Evolutionary conservation across 2,329 filamentous ascomycete species (phyloP), one percentile per base, ranked within the genome.

Genomic region (Fusarium neocosmosporiellum): DNA sequence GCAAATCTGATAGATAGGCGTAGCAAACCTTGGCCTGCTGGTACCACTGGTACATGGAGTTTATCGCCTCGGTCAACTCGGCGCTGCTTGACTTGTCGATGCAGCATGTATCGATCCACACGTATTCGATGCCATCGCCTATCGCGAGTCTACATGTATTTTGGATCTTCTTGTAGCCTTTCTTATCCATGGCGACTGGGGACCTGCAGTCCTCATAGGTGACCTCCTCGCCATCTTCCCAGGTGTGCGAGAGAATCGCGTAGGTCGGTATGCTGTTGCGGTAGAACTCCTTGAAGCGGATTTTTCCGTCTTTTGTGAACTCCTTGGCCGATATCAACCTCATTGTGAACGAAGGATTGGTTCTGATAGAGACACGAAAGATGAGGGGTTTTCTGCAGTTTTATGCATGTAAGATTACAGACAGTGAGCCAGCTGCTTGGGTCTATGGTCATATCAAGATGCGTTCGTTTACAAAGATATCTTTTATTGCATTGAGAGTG

Each of bases 21-120:
- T 65, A 66, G 39, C 62, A 68, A 5, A 65, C 58, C 3, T 18
- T 33, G 2, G 66, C 63, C 1, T 20, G 11, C 18, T 61, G 37
- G 27, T 68, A 66, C 66, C 66, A 66, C 14, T 48, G 22, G 18
- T 41, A 68, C 62, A 68, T 68, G 6, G 55, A 67, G 41, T 67
- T 67, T 13, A 67, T 67, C 9, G 61, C 61, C 33, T 67, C 65
- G 1, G 55, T 58, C 14, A 68, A 18, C 24, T 68, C 66, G 13
- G 66, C 57, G n/a, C 66, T 68, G 58, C 57, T 65, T 6, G 48
- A 50, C 27, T 68, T 68, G 57, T 68, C 66, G 34, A 68, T 68
- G 36, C 66, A 68, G 22, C 62, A 65, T 1, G 66, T 68, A 22
- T 68, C 66, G 6, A 66, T 27, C 66, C 66, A 68, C 9, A 65